These are phyloP conservation scores for Apiosordaria backusii DNA, from an alignment of 495 filamentous ascomycete species.

Conservation along the genomic window DNA sequence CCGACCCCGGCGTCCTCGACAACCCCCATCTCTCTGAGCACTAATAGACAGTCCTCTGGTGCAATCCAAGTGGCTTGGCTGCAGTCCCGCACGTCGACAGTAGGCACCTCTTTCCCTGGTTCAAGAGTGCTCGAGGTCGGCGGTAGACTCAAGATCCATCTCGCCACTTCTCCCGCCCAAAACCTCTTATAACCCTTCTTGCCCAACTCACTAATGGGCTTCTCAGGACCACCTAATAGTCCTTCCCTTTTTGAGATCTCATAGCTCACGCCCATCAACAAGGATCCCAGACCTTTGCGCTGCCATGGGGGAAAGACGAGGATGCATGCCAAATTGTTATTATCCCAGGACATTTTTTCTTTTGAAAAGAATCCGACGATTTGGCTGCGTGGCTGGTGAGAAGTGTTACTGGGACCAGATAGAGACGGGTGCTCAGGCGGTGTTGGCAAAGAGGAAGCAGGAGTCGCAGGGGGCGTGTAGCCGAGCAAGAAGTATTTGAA, in stretches of 20 bases:
- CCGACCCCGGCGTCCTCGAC: conserved; percentile 55
- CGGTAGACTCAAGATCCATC: conserved; percentile 55
- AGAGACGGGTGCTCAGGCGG: conserved; percentile 30
- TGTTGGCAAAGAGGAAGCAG: not conserved
- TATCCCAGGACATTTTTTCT: conserved; percentile 97
- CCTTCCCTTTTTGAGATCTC: conserved; percentile 83
- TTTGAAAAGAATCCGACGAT: conserved; percentile 97
- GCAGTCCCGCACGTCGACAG: conserved; percentile 41
- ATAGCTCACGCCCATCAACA: conserved; percentile 92
- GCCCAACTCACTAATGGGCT: conserved; percentile 82
- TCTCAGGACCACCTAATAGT: conserved; percentile 87
- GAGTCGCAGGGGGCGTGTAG: conserved; percentile 47
- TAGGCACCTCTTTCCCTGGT: conserved; percentile 6
- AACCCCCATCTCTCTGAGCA: conserved; percentile 73
- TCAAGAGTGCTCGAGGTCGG: conserved; percentile 19
- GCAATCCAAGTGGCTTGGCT: conserved; percentile 68
- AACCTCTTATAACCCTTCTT: conserved; percentile 74
- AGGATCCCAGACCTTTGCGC: conserved; percentile 76
- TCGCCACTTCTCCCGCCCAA: conserved; percentile 77
- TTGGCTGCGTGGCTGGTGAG: conserved; percentile 36
- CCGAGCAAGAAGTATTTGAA: conserved; percentile 95
- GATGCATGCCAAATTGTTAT: conserved; percentile 97
- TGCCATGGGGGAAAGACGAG: conserved; percentile 96
- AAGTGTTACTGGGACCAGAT: conserved; percentile 8
- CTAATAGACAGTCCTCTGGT: conserved; percentile 75